Base-by-base conservation (phyloP, 331 rosid species). In the Spiraea crenata region DNA sequence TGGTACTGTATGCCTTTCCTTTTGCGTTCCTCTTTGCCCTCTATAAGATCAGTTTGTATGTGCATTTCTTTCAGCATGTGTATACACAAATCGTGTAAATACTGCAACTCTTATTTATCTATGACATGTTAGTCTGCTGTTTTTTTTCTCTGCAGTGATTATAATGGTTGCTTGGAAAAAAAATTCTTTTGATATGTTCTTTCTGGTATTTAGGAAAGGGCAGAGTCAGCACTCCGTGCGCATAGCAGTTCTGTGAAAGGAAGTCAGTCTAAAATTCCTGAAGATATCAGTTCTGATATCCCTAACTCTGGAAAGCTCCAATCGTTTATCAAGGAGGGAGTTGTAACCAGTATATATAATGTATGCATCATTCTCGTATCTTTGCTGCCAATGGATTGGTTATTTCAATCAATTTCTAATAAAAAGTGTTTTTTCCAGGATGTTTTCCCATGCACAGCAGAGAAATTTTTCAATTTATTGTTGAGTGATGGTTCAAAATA, bases 191-290 rank as follows among this genome's bases (percentile, higher is more conserved):
- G 73, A 74, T 74, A 59, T 65, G 39, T 42, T 69, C 15, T 69
- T 83, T 47, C 60, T 39, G 46, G 54, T 83, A 56, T 75, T 47
- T 77, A 93, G 99, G 99, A 91, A 87, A 86, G 70, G 61, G 93
- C 96, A 45, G 95, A 89, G 71, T 93, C 99, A 57, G 99, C 92
- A 71, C 67, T 91, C 72, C 99, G 99, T 70, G 99, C 99, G 50
- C 96, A 91, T 74, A 93, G 99, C 80, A 93, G 99, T 84, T 93
- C 99, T 71, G 86, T 86, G 46, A 84, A 81, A 83, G 82, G 87
- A 73, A 75, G 79, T 69, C 71, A 67, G 67, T 86, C 74, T 51
- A 79, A 79, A 75, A 88, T 79, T 74, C 85, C 85, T 45, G 82
- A 84, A 84, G 86, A 85, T 76, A 75, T 62, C 67, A 25, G 31